Conservation (phyloP, 345 rosid species). For the Rhizophora apiculata region DNA sequence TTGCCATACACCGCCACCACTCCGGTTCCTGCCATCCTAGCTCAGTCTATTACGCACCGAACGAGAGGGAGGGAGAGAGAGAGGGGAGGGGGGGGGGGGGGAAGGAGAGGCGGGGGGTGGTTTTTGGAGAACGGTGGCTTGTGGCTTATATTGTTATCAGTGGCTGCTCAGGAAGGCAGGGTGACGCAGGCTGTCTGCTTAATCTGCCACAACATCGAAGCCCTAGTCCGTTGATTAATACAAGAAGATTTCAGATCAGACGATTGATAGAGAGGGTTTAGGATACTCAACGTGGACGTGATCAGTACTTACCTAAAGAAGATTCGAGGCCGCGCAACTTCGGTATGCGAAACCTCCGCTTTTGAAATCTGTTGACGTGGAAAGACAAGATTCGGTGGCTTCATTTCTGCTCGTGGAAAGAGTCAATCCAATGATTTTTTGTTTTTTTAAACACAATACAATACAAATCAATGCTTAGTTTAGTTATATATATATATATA, state of each 20-base stretch:
- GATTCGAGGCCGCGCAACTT: conserved; percentile 15
- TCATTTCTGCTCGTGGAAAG: not conserved
- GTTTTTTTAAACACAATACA: too few species aligned
- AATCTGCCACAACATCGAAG: not conserved
- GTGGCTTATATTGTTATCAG: conserved; percentile 8
- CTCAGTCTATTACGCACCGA: not conserved
- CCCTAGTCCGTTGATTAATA: not conserved
- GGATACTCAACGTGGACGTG: not conserved
- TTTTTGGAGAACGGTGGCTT: not conserved
- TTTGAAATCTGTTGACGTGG: conserved; percentile 9
- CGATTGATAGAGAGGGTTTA: conserved; percentile 8
- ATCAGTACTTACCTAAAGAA: not conserved
- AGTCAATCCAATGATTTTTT: not conserved
- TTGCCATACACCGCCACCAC: conserved; percentile 29
- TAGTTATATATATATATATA: too few species aligned
- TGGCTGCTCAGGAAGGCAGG: not conserved
- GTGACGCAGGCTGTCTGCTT: not conserved
- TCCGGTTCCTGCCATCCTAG: conserved; percentile 26
- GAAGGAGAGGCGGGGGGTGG: not conserved
- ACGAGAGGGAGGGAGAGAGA: conserved; percentile 4
- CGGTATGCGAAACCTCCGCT: conserved; percentile 12
- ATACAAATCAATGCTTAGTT: too few species aligned
- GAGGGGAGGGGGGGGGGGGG: not conserved
- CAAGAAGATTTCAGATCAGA: conserved; percentile 1
- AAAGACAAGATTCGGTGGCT: not conserved